Evolutionary conservation across 805 yeast species (phyloP).

Genomic region (Ogataea ganodermae): DNA sequence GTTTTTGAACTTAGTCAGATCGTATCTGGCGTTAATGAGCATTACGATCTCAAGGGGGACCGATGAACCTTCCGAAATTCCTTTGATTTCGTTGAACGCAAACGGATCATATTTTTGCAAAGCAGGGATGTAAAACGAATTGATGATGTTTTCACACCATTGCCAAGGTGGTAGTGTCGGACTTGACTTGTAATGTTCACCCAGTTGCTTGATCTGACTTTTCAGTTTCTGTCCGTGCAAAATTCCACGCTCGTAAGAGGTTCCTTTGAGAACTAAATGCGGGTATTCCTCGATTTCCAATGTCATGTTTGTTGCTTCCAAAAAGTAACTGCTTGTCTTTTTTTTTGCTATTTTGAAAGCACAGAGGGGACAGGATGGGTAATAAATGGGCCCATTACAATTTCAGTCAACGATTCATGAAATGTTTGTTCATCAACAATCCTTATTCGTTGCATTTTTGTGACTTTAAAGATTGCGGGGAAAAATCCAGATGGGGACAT

Average conservation of each 20-base stretch:
- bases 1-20: constrained; percentile 14
- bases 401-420: too few species aligned
- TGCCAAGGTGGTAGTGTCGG: constrained; percentile 12
- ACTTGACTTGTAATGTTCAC: constrained; percentile 12
- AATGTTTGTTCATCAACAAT: too few species aligned
- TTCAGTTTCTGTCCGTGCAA: constrained; percentile 6
- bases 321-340: too few species aligned
- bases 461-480: neutral
- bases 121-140: constrained; percentile 13
- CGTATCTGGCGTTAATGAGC: constrained; percentile 14
- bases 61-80: constrained; percentile 13
- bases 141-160: constrained; percentile 15
- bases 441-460: too few species aligned
- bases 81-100: constrained; percentile 11
- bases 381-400: too few species aligned
- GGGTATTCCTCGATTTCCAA: constrained; percentile 4
- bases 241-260: constrained; percentile 12
- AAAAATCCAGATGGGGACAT: neutral
- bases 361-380: too few species aligned
- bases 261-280: constrained; percentile 3
- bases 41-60: constrained; percentile 11
- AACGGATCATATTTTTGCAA: constrained; percentile 11
- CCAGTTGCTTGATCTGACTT: constrained; percentile 9
- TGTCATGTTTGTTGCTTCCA: constrained; percentile 1
- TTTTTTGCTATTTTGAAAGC: too few species aligned